Percentiles rank a stretch among this genome's conserved stretches.
These are phyloP conservation scores for Stephania cephalantha DNA, from an alignment of 164 flowering plant species.

Conservation along the genomic window DNA sequence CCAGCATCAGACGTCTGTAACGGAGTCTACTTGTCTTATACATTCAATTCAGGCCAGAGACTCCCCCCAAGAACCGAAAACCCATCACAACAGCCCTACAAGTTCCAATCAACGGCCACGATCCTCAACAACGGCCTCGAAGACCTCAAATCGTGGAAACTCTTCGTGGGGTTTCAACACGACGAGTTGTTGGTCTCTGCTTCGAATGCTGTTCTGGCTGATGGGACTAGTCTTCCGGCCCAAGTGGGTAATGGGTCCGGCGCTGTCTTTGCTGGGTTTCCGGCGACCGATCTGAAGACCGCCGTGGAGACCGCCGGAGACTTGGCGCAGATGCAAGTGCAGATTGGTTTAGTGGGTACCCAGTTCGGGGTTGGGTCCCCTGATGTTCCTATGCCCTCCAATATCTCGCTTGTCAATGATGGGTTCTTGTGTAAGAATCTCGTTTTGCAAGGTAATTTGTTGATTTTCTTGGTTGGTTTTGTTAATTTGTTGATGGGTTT, in stretches of 20 bases:
- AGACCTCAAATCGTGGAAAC: conserved; percentile 52
- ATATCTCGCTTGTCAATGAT: conserved; percentile 59
- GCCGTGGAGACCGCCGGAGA: conserved; percentile 90
- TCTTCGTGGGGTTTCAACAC: conserved; percentile 59
- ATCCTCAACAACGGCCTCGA: conserved; percentile 55
- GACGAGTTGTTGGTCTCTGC: conserved; percentile 66
- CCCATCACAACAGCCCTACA: conserved; percentile 39
- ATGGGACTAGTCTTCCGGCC: conserved; percentile 59
- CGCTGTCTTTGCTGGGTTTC: conserved; percentile 59
- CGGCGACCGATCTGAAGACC: conserved; percentile 61
- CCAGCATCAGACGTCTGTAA: conserved; percentile 36
- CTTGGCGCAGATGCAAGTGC: conserved; percentile 44
- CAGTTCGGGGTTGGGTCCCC: conserved; percentile 65
- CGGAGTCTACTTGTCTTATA: conserved; percentile 56
- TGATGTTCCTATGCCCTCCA: conserved; percentile 54
- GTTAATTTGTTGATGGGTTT: not conserved
- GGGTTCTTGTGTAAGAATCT: conserved; percentile 54
- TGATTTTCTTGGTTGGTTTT: not conserved
- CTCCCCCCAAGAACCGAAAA: conserved; percentile 29
- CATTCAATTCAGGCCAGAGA: conserved; percentile 21
- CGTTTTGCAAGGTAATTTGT: conserved; percentile 30
- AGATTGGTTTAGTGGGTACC: conserved; percentile 65
- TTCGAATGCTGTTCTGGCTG: conserved; percentile 52
- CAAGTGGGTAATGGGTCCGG: conserved; percentile 52
- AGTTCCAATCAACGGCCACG: conserved; percentile 52